Conservation (phyloP, 306 rosid species). For the Cercis canadensis region DNA sequence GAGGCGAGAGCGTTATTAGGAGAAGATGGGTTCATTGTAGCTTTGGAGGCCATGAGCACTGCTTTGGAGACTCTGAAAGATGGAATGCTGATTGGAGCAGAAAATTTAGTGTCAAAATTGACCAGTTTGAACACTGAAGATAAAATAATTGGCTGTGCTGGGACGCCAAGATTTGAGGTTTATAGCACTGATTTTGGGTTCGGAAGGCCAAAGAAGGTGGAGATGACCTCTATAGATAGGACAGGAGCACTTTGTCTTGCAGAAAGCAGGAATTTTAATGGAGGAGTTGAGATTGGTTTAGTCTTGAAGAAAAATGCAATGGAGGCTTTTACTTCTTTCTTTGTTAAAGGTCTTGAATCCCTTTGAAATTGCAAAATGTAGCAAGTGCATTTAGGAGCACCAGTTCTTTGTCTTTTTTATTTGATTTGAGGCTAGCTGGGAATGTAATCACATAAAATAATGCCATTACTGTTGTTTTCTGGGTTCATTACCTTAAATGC, state of each 20-base stretch:
- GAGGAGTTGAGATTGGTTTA: slow-evolving; percentile 32
- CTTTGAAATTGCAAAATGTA: neutral
- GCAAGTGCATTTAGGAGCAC: too few relatives aligned
- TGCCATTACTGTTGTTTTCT: too few relatives aligned
- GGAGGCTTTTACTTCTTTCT: slow-evolving; percentile 3
- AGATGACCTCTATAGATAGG: neutral
- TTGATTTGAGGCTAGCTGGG: too few relatives aligned
- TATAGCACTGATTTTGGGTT: slow-evolving; percentile 47
- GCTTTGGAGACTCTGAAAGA: slow-evolving; percentile 44
- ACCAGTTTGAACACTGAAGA: neutral
- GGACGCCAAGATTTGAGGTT: slow-evolving; percentile 41
- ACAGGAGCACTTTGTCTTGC: slow-evolving; percentile 26
- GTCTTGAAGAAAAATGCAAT: slow-evolving; percentile 4
- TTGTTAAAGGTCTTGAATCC: neutral
- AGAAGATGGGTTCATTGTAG: slow-evolving; percentile 40
- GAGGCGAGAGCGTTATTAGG: slow-evolving; percentile 33
- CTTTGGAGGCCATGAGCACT: slow-evolving; percentile 30
- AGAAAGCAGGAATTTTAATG: slow-evolving; percentile 8
- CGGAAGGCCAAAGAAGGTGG: slow-evolving; percentile 48
- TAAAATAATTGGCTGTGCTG: slow-evolving; percentile 23
- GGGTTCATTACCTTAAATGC: too few relatives aligned
- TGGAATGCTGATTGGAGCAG: slow-evolving; percentile 41
- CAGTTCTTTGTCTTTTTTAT: too few relatives aligned
- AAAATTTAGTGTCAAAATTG: slow-evolving; percentile 28
- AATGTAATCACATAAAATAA: too few relatives aligned